Conservation (phyloP, 495 filamentous ascomycete species). For the Stereocaulon alpinum region DNA sequence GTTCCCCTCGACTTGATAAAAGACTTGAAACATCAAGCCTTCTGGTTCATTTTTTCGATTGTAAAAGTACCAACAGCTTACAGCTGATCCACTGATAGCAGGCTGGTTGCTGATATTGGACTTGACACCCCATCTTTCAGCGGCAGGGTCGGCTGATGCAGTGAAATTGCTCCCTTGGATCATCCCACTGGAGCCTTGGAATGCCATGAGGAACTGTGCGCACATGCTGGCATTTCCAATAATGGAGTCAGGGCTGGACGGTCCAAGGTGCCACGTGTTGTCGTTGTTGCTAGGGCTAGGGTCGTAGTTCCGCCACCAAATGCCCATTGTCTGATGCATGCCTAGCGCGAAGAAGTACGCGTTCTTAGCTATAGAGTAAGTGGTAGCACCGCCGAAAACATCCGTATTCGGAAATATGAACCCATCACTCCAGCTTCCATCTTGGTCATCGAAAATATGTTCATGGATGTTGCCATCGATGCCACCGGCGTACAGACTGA, state of each 20-base stretch:
- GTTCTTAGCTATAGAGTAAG: not conserved
- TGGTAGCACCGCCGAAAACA: not conserved
- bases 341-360: constrained; percentile 3
- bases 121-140: not conserved
- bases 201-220: not conserved
- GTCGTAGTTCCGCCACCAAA: constrained; percentile 10
- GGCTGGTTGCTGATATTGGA: constrained; percentile 4
- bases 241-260: constrained; percentile 1
- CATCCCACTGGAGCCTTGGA: constrained; percentile 1
- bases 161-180: constrained; percentile 7
- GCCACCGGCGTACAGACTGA: constrained; percentile 9
- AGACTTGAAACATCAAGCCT: constrained; percentile 9
- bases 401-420: not conserved
- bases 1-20: constrained; percentile 11
- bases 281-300: not conserved
- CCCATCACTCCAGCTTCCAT: constrained; percentile 1
- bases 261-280: constrained; percentile 13
- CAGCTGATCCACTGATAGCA: constrained; percentile 8
- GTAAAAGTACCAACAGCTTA: constrained; percentile 11
- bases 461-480: not conserved
- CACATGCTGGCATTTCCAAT: constrained; percentile 7
- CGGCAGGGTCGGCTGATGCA: not conserved
- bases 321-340: not conserved
- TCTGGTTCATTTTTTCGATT: not conserved
- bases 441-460: not conserved